phyloP scores from a whole-genome alignment of 345 rosid genomes.

The Anacardium occidentale region DNA sequence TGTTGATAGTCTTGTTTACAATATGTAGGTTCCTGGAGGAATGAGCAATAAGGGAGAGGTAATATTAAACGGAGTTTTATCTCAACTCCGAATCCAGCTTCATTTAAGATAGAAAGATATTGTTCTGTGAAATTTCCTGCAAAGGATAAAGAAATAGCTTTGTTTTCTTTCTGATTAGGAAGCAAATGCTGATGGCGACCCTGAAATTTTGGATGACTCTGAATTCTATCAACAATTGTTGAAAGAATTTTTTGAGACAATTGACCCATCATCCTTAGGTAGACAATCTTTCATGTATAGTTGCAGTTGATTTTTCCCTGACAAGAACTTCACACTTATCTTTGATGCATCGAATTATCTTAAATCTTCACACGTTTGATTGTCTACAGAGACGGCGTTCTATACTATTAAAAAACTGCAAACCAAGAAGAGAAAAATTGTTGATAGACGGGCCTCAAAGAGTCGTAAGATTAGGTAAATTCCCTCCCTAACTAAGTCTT shows the following conservation, averaged over 20 bases:
- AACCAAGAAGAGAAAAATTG: slow-evolving; percentile 81
- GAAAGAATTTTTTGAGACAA: slow-evolving; percentile 78
- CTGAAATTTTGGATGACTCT: slow-evolving; percentile 81
- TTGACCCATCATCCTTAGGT: slow-evolving; percentile 76
- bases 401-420: slow-evolving; percentile 67
- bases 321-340: background rate
- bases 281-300: slow-evolving; percentile 1
- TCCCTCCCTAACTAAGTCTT: background rate
- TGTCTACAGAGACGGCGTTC: slow-evolving; percentile 59
- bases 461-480: slow-evolving; percentile 78
- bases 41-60: slow-evolving; percentile 49
- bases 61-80: slow-evolving; percentile 1
- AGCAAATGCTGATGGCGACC: slow-evolving; percentile 60
- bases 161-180: slow-evolving; percentile 39
- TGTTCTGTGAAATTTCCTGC: background rate
- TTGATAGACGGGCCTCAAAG: slow-evolving; percentile 89
- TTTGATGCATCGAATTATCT: background rate
- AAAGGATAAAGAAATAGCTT: background rate
- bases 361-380: slow-evolving; percentile 9
- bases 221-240: slow-evolving; percentile 86
- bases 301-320: background rate
- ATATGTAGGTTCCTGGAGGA: slow-evolving; percentile 35
- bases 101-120: background rate
- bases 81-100: background rate
- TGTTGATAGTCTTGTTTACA: slow-evolving; percentile 20